Percentiles rank a stretch among this genome's conserved stretches.
Evolutionary conservation across 2,329 filamentous ascomycete species (phyloP).

Genomic region (Pseudogymnoascus sp.): DNA sequence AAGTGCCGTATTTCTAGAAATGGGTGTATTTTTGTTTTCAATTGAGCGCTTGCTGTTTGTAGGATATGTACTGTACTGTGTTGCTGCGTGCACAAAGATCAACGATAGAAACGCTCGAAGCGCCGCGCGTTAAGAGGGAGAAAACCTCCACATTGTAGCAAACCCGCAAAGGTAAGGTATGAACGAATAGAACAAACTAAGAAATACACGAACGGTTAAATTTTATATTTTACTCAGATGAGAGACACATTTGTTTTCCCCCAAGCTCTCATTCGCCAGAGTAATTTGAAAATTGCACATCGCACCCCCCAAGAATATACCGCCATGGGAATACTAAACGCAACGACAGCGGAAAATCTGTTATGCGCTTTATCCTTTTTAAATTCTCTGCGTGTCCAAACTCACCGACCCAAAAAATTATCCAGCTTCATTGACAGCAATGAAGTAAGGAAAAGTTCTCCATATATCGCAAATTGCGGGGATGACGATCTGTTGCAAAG

Average conservation of each 20-base stretch:
- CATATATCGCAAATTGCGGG: neutral
- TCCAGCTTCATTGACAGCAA: neutral
- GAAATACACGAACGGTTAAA: neutral
- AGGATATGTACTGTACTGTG: neutral
- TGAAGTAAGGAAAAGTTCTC: neutral
- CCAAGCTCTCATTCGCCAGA: neutral
- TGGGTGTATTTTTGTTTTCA: neutral
- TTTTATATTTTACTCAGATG: neutral
- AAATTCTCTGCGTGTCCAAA: neutral
- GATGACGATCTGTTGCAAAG: slow-evolving; percentile 9
- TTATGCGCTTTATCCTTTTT: neutral
- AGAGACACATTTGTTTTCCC: neutral
- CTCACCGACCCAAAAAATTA: neutral
- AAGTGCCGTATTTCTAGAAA: neutral
- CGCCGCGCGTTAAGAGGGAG: neutral
- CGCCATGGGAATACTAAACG: neutral
- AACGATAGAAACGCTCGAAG: neutral
- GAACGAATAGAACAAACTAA: neutral
- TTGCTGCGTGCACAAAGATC: neutral
- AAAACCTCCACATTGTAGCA: no score
- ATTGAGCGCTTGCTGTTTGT: neutral
- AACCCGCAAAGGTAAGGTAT: no score
- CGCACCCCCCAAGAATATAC: neutral
- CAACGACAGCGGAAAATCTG: neutral
- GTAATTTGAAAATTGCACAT: neutral